Conservation (phyloP, 164 flowering plant genomes). For the Sextonia rubra region DNA sequence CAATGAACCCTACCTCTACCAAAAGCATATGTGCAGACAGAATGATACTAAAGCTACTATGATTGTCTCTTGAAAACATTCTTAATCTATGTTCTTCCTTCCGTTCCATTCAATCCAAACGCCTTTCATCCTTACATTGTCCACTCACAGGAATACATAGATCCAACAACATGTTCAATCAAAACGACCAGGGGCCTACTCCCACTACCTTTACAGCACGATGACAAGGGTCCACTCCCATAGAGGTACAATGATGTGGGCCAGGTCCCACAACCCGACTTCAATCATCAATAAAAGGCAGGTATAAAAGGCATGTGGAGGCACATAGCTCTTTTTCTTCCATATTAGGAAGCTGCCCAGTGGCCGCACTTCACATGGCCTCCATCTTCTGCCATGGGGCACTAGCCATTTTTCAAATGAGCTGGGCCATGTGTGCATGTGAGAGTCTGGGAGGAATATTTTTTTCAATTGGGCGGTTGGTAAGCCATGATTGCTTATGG, state of each 20-base stretch:
- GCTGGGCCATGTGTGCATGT: slow-evolving; percentile 31
- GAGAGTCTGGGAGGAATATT: slow-evolving; percentile 13
- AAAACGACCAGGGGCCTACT: not conserved
- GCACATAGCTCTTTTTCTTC: slow-evolving; percentile 5
- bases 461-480: slow-evolving; percentile 29
- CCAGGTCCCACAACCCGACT: not conserved
- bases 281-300: not conserved
- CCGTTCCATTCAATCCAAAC: no score
- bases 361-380: not conserved
- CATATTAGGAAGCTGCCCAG: not conserved
- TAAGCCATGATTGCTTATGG: slow-evolving; percentile 18
- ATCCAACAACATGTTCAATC: not conserved
- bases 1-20: not conserved
- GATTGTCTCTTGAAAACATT: no score
- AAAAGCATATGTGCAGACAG: not conserved
- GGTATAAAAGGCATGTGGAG: slow-evolving; percentile 9
- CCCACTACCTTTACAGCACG: not conserved
- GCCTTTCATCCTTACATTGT: not conserved
- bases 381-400: not conserved
- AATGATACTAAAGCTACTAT: not conserved
- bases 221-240: not conserved
- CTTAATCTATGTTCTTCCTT: no score
- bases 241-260: not conserved
- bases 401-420: not conserved
- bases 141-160: not conserved